Evolutionary conservation across 805 yeast species (phyloP), one percentile per base, ranked within the genome.

Genomic region (Starmera quercuum): DNA sequence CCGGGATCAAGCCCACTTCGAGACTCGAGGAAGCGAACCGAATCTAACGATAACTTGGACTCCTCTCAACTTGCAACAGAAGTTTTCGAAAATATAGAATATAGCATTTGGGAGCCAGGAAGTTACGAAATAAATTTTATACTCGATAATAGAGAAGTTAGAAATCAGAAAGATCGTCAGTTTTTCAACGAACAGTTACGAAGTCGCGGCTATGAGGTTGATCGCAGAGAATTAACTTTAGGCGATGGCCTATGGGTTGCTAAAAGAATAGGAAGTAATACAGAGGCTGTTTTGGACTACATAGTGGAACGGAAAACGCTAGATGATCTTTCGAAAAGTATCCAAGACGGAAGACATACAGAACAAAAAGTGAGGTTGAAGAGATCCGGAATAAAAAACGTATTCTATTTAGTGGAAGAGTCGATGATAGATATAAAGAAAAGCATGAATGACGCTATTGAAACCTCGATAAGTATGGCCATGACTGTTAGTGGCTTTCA

Each of bases 201-300:
- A 1, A 55, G 63, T 14, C 50, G 63, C 8, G 78, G 77, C 0
- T 62, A 82, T 1, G 54, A 59, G 4, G 63, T 73, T 32, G 78
- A 73, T 15, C 71, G 69, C 1, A 55, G 73, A 31, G 63, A 83
- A 1, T 62, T 92, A 20, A 61, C 92, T 0, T 73, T 88, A 3
- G 97, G 98, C 6, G 99, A 92, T 60, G 80, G 81, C 1, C 41
- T 82, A 8, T 92, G 97, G 98, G 66, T 87, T 3, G 98, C 96
- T 0, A 68, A 70, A 36, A 71, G 86, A 47, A 71, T 62, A 33
- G 45, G 39, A 0, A 71, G 83, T 0, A 67, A 71, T 2, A 68
- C 70, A 34, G 78, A 78, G 35, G 85, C 78, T 5, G 80, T 84
- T 1, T 58, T 92, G 13, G 83, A 90, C 52, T 78, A 75, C 40